These are phyloP conservation scores for Chaetothyriales sp. DNA, from an alignment of 2,329 filamentous ascomycete species.

Conservation along the genomic window DNA sequence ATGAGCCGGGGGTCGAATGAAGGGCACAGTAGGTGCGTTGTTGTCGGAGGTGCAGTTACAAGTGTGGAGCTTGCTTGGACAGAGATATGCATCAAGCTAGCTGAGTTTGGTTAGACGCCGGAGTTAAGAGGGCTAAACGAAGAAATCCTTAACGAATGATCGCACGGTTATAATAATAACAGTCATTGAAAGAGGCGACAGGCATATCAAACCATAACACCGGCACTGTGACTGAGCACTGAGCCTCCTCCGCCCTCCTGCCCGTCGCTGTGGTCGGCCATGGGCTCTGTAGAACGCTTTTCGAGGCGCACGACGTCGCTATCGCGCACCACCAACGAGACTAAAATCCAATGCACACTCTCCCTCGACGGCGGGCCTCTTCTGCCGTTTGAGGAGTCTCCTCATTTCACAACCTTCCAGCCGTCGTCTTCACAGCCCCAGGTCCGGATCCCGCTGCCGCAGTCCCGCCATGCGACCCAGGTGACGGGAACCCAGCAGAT, in stretches of 20 bases:
- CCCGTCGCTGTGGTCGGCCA: background rate
- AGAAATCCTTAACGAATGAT: background rate
- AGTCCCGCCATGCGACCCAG: conserved; percentile 64
- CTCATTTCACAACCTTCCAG: conserved; percentile 11
- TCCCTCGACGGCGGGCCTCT: conserved; percentile 72
- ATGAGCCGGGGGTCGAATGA: conserved; percentile 5
- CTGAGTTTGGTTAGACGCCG: background rate
- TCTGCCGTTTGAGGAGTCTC: conserved; percentile 11
- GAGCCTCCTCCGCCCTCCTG: background rate
- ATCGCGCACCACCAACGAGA: conserved; percentile 90
- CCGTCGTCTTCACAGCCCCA: conserved; percentile 26
- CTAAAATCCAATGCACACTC: conserved; percentile 82
- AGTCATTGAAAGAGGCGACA: background rate
- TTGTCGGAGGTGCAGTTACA: background rate
- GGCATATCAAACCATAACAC: background rate
- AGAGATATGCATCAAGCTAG: background rate
- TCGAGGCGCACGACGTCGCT: conserved; percentile 60
- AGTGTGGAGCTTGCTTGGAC: background rate
- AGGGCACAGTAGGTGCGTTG: too few species aligned
- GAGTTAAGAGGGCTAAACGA: background rate
- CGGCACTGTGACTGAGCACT: background rate
- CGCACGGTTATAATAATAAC: background rate
- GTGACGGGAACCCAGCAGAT: conserved; percentile 72
- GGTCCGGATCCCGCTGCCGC: conserved; percentile 27
- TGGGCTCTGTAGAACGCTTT: conserved; percentile 14